Percentiles rank a stretch among this genome's conserved stretches.
These are phyloP conservation scores for Aquilaria malaccensis DNA, from an alignment of 345 rosid species.

Conservation along the genomic window DNA sequence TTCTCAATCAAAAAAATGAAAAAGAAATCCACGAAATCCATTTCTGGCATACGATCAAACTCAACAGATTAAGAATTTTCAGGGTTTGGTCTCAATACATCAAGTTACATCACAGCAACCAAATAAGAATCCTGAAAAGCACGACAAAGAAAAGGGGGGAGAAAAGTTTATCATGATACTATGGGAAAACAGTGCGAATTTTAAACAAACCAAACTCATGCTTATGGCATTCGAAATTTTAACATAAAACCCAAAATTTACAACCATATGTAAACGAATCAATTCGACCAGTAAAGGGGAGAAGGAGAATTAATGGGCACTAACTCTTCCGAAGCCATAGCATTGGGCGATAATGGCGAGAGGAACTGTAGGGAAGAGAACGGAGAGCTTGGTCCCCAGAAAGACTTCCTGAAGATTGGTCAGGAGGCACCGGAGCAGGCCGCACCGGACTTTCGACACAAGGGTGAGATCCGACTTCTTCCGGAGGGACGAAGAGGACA, in stretches of 20 bases:
- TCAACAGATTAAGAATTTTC: too few relatives aligned
- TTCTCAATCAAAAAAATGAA: too few relatives aligned
- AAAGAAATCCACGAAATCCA: too few relatives aligned
- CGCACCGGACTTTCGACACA: constrained; percentile 47
- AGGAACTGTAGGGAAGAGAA: constrained; percentile 73
- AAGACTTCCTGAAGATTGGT: constrained; percentile 80
- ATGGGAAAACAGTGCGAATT: too few relatives aligned
- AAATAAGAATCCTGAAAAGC: not conserved
- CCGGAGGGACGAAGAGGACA: constrained; percentile 76
- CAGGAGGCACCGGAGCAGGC: constrained; percentile 34
- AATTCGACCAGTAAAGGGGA: too few relatives aligned
- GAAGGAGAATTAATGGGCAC: constrained; percentile 1
- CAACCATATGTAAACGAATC: too few relatives aligned
- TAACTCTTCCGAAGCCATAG: constrained; percentile 54
- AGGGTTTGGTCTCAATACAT: too few relatives aligned
- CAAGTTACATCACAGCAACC: too few relatives aligned
- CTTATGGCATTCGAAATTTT: too few relatives aligned
- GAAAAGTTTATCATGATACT: not conserved
- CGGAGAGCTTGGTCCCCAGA: constrained; percentile 71
- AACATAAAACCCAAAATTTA: too few relatives aligned
- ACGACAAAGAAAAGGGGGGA: not conserved
- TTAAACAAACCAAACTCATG: too few relatives aligned
- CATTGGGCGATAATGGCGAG: constrained; percentile 54
- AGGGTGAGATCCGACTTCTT: constrained; percentile 66
- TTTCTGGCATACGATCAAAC: too few relatives aligned